These are phyloP conservation scores for Dioszegia aurantiaca DNA, from an alignment of 768 basidiomycete species.

Conservation along the genomic window DNA sequence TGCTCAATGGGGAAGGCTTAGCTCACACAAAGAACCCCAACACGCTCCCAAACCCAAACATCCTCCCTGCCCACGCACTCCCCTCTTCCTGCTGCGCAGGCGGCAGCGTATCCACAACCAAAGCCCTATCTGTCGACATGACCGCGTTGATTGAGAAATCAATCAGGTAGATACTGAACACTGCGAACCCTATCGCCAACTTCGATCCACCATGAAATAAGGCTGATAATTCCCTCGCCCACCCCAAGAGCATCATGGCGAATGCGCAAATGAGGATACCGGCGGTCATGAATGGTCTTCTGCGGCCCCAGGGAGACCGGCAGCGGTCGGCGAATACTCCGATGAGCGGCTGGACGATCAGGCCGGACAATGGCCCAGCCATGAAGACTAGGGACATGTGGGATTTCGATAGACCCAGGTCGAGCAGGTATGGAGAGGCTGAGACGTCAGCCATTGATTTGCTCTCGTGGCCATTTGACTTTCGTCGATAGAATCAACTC, in stretches of 20 bases:
- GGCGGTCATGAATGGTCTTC: constrained; percentile 78
- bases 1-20: no score
- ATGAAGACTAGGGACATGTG: constrained; percentile 86
- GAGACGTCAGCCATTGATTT: constrained; percentile 27
- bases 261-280: constrained; percentile 66
- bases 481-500: constrained; percentile 1
- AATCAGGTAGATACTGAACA: constrained; percentile 66
- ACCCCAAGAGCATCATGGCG: constrained; percentile 80
- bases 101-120: constrained; percentile 81
- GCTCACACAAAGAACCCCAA: constrained; percentile 83
- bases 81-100: constrained; percentile 71
- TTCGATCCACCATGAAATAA: constrained; percentile 51
- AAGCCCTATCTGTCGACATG: constrained; percentile 83
- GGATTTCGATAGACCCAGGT: constrained; percentile 80
- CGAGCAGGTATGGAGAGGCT: constrained; percentile 80
- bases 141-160: constrained; percentile 66
- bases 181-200: constrained; percentile 73
- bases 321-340: constrained; percentile 77
- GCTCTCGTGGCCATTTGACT: no score
- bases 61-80: constrained; percentile 94
- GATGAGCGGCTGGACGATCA: constrained; percentile 86
- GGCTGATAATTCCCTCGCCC: constrained; percentile 66
- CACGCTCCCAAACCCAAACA: constrained; percentile 82
- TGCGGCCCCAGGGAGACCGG: constrained; percentile 75
- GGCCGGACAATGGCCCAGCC: constrained; percentile 83